Evolutionary conservation across 1,284 basidiomycete species (phyloP).

Genomic region (Fomitopsis pinicola): DNA sequence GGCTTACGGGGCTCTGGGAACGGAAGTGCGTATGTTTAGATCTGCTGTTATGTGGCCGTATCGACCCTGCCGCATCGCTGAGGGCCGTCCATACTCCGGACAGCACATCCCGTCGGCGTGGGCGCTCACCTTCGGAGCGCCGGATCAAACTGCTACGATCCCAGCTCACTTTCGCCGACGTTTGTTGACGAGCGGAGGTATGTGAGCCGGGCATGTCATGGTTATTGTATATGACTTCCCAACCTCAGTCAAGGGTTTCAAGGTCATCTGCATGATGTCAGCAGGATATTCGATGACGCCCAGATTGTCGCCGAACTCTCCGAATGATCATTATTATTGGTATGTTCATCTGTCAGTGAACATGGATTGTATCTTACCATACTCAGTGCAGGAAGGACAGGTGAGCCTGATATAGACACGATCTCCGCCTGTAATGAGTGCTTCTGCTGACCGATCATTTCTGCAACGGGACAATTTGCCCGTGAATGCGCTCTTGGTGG

Average conservation of each 20-base stretch:
- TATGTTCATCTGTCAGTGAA: background rate
- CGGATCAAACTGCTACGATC: slow-evolving; percentile 1
- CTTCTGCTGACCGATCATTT: background rate
- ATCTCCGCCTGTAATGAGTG: background rate
- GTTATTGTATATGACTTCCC: background rate
- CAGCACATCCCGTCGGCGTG: background rate
- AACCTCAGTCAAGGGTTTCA: background rate
- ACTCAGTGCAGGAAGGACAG: background rate
- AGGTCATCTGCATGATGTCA: background rate
- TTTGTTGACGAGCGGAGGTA: background rate
- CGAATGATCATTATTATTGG: background rate
- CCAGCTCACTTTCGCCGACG: background rate
- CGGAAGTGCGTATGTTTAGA: background rate
- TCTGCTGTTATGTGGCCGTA: background rate
- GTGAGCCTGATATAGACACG: background rate
- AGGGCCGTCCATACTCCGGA: background rate
- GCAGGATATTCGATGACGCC: background rate
- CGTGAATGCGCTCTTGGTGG: background rate
- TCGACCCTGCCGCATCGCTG: background rate
- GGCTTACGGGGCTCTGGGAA: background rate
- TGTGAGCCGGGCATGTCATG: background rate
- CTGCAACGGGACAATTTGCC: background rate
- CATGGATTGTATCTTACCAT: background rate
- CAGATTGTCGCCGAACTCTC: background rate
- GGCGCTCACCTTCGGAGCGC: background rate